Evolutionary conservation across 208 protist species (phyloP).

Genomic region (Leishmania tarentolae): DNA sequence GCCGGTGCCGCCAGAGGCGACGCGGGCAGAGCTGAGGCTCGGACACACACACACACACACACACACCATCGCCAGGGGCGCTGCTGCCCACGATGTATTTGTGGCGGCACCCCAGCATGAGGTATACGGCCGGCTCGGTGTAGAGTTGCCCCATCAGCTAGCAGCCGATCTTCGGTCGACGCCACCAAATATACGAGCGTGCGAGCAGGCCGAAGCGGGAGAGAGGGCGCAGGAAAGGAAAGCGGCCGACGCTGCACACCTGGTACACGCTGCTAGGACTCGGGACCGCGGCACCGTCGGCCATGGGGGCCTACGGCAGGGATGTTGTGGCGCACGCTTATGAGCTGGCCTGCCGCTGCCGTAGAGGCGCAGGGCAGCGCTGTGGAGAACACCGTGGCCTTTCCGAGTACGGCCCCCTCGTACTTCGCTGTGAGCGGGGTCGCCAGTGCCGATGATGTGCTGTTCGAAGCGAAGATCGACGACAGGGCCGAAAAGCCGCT

Average conservation of each 20-base stretch:
- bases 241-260: conserved; percentile 47
- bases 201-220: conserved; percentile 61
- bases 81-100: not conserved
- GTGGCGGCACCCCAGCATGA: conserved; percentile 87
- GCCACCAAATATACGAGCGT: conserved; percentile 72
- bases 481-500: conserved; percentile 25
- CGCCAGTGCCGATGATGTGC: conserved; percentile 28
- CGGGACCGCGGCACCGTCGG: conserved; percentile 41
- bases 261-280: conserved; percentile 61
- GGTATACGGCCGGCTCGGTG: conserved; percentile 76
- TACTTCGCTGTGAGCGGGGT: conserved; percentile 11
- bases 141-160: conserved; percentile 85
- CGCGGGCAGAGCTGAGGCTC: conserved; percentile 8
- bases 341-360: conserved; percentile 30
- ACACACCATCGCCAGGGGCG: not conserved
- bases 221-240: conserved; percentile 69
- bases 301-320: conserved; percentile 52
- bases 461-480: conserved; percentile 60
- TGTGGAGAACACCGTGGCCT: conserved; percentile 54
- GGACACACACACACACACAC: not conserved
- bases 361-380: conserved; percentile 58
- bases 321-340: conserved; percentile 77
- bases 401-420: conserved; percentile 25
- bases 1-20: conserved; percentile 11
- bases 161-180: conserved; percentile 77